These are phyloP conservation scores for Lolium multiflorum DNA, from an alignment of 176 grass and related monocot species.

Conservation along the genomic window DNA sequence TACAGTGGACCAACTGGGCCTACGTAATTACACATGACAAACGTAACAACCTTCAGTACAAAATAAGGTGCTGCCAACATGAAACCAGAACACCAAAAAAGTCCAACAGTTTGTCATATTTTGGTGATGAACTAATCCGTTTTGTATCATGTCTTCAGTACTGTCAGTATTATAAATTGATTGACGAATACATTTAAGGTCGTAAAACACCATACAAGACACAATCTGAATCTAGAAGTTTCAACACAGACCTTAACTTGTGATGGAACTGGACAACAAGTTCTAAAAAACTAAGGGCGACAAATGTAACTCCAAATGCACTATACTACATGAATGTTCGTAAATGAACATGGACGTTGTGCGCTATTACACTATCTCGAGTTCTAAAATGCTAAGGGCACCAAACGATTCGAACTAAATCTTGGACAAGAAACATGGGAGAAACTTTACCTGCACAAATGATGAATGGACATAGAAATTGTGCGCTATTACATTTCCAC, in stretches of 20 bases:
- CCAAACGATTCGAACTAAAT: neutral
- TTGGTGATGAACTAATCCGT: neutral
- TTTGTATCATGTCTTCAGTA: neutral
- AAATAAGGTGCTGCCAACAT: neutral
- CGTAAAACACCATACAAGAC: neutral
- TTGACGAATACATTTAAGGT: neutral
- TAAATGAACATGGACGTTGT: neutral
- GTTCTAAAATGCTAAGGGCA: neutral
- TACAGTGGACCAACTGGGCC: neutral
- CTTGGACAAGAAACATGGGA: neutral
- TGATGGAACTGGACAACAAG: neutral
- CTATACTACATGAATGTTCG: neutral
- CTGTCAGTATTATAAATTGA: neutral
- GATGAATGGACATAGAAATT: constrained; percentile 98
- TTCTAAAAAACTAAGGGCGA: neutral
- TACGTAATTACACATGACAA: neutral
- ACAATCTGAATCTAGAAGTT: neutral
- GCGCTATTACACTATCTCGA: neutral
- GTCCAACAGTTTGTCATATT: neutral
- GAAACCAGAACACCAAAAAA: neutral
- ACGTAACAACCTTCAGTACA: neutral
- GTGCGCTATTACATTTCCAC: constrained; percentile 96
- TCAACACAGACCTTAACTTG: neutral
- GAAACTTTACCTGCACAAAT: constrained; percentile 75
- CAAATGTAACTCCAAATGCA: neutral